These are phyloP conservation scores for Gracilariopsis chorda DNA, from an alignment of 23 red algal genomes.

Conservation along the genomic window DNA sequence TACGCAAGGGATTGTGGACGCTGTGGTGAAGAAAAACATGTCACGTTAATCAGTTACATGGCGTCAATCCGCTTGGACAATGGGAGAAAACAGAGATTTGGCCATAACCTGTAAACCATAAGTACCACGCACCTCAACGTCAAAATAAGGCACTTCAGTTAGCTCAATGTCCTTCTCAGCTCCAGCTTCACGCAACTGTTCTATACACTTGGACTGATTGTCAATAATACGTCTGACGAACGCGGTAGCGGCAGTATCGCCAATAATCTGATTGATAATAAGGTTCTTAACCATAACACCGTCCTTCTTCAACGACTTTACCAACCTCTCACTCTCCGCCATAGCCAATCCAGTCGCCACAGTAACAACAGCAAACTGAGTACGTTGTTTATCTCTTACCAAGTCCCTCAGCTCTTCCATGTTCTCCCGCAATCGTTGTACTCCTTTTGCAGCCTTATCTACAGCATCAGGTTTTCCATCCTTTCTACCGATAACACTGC, in stretches of 20 bases:
- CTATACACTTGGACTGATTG: slow-evolving; percentile 52
- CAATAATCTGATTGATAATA: slow-evolving; percentile 91
- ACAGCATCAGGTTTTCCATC: slow-evolving; percentile 45
- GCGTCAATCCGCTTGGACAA: neutral
- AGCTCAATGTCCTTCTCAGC: slow-evolving; percentile 52
- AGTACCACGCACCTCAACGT: slow-evolving; percentile 89
- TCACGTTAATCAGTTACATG: no score
- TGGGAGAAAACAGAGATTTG: slow-evolving; percentile 23
- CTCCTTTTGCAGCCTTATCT: slow-evolving; percentile 29
- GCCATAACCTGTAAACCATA: slow-evolving; percentile 65
- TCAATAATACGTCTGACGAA: slow-evolving; percentile 58
- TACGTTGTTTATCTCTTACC: slow-evolving; percentile 49
- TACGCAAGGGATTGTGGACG: no score
- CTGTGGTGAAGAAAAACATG: no score
- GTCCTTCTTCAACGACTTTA: slow-evolving; percentile 35
- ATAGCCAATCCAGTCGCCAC: slow-evolving; percentile 88
- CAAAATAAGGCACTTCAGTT: slow-evolving; percentile 91
- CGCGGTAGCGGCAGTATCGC: slow-evolving; percentile 8
- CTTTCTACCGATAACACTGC: slow-evolving; percentile 49
- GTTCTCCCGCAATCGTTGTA: slow-evolving; percentile 66
- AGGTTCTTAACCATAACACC: slow-evolving; percentile 61
- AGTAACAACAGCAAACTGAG: slow-evolving; percentile 87
- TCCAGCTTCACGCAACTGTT: slow-evolving; percentile 19
- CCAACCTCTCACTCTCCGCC: slow-evolving; percentile 86
- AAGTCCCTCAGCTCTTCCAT: slow-evolving; percentile 70